phyloP scores from a whole-genome alignment of 345 rosid genomes.

The Citrus cavaleriei region DNA sequence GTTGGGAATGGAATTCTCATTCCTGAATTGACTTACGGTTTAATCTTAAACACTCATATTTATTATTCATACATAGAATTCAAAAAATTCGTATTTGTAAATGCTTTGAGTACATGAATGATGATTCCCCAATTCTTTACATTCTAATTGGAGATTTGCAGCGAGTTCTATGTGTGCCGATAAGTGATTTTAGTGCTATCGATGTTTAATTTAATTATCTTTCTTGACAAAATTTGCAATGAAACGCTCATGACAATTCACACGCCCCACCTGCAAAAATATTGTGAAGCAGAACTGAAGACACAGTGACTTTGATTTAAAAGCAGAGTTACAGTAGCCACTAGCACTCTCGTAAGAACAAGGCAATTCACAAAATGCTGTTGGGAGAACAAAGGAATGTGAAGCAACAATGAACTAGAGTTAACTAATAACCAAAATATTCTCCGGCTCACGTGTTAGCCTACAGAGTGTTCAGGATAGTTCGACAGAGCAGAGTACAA shows the following conservation, averaged over 20 bases:
- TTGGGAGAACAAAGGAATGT: background rate
- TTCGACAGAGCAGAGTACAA: background rate
- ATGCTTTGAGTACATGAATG: too few species aligned
- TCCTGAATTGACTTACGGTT: too few species aligned
- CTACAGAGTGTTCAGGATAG: background rate
- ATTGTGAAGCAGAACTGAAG: background rate
- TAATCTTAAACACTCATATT: too few species aligned
- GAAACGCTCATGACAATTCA: background rate
- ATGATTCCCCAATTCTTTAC: background rate
- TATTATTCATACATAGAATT: too few species aligned
- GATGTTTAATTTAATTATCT: too few species aligned
- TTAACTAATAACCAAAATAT: background rate
- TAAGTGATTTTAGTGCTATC: too few species aligned
- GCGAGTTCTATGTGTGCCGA: background rate
- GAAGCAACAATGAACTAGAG: background rate
- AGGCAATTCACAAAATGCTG: background rate
- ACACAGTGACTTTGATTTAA: too few species aligned
- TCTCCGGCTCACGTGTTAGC: constrained; percentile 6
- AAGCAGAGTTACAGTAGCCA: background rate
- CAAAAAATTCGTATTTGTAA: too few species aligned
- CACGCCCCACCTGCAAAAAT: background rate
- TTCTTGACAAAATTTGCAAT: too few species aligned
- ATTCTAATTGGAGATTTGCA: background rate
- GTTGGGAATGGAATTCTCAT: too few species aligned
- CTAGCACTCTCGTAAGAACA: background rate